Conservation (phyloP, 306 rosid genomes). For the Gillenia trifoliata region DNA sequence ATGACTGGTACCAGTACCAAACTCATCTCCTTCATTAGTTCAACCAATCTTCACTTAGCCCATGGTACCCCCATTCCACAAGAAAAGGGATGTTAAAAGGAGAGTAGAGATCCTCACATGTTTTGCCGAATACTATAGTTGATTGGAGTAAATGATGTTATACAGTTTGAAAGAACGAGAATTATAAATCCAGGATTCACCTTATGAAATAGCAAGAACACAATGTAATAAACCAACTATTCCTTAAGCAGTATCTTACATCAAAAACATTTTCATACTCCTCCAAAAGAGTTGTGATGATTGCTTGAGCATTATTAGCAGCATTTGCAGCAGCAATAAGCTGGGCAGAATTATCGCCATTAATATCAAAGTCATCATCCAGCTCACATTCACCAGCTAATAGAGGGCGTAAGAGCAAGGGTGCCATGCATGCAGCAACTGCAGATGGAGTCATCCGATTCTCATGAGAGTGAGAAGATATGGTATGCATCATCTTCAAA, state of each 20-base stretch:
- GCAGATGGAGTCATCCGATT: conserved; percentile 97
- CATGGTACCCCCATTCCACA: background rate
- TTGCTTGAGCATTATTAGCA: conserved; percentile 94
- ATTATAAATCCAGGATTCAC: background rate
- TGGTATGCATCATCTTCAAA: conserved; percentile 88
- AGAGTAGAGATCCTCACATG: background rate
- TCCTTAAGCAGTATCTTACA: conserved; percentile 43
- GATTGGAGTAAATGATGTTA: background rate
- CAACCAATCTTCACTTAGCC: background rate
- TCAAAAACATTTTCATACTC: conserved; percentile 87
- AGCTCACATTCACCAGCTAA: conserved; percentile 96
- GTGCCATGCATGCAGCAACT: conserved; percentile 99
- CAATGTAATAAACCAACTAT: conserved; percentile 16
- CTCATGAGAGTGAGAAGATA: conserved; percentile 77
- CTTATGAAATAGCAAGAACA: conserved; percentile 13
- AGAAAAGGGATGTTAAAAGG: background rate
- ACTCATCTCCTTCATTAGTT: background rate
- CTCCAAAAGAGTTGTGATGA: conserved; percentile 86
- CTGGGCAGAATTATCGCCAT: conserved; percentile 91
- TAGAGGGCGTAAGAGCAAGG: conserved; percentile 90
- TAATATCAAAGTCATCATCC: conserved; percentile 87
- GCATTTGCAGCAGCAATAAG: conserved; percentile 99
- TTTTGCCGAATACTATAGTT: background rate
- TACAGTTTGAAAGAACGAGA: background rate
- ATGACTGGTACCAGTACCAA: background rate